phyloP scores from a whole-genome alignment of 495 filamentous ascomycete species.

The Sphaerosporella brunnea region DNA sequence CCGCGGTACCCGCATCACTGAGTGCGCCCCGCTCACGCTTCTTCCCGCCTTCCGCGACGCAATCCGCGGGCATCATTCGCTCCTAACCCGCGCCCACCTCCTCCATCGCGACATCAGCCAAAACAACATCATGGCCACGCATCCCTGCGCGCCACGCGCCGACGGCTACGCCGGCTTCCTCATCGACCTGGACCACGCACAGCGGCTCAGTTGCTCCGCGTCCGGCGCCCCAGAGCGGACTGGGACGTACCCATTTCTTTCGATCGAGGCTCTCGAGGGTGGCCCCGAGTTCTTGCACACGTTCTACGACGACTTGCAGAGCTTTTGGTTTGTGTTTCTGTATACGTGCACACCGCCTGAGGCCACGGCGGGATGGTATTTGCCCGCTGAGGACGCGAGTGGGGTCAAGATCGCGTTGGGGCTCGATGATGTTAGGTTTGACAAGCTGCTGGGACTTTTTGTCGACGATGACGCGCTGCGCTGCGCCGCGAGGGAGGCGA shows the following conservation, averaged over 20 bases:
- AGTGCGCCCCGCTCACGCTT: background rate
- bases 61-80: conserved; percentile 4
- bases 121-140: conserved; percentile 14
- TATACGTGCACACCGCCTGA: too few relatives aligned
- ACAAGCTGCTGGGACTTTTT: too few relatives aligned
- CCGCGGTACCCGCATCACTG: background rate
- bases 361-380: too few relatives aligned
- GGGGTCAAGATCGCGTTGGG: too few relatives aligned
- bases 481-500: too few relatives aligned
- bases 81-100: background rate
- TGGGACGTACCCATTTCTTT: conserved; percentile 12
- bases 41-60: conserved; percentile 2
- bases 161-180: conserved; percentile 13
- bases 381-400: too few relatives aligned
- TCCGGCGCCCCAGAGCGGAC: conserved; percentile 12
- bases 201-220: background rate
- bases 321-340: conserved; percentile 16
- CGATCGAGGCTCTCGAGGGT: conserved; percentile 11
- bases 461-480: too few relatives aligned
- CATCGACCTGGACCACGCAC: conserved; percentile 18
- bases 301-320: conserved; percentile 15
- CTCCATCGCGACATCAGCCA: conserved; percentile 18
- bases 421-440: too few relatives aligned
- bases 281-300: conserved; percentile 2
- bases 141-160: background rate